A percentile compares a stretch with the other conserved stretches of the same genome.
phyloP scores from a whole-genome alignment of 1,284 basidiomycete genomes.

The Xerocomus tenax region DNA sequence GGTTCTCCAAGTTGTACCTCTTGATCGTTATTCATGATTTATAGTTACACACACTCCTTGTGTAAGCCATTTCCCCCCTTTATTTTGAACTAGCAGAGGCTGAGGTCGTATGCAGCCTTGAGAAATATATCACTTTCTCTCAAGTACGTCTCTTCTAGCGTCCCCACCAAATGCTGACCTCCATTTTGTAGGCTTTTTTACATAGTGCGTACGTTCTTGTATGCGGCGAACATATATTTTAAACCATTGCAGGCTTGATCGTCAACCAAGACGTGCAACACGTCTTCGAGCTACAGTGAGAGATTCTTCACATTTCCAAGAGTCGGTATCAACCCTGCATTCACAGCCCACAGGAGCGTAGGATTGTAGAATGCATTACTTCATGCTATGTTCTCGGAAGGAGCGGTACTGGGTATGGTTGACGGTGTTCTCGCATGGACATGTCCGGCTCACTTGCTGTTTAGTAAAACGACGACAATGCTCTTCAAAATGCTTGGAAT shows the following conservation, averaged over 20 bases:
- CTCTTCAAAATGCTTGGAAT: constrained; percentile 65
- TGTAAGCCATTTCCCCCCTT: constrained; percentile 35
- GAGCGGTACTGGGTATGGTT: constrained; percentile 61
- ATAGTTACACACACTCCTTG: constrained; percentile 49
- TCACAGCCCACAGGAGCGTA: constrained; percentile 47
- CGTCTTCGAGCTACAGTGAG: constrained; percentile 49
- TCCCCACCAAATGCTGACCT: not conserved
- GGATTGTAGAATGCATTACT: constrained; percentile 50
- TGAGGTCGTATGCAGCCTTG: constrained; percentile 37
- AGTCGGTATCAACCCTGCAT: not conserved
- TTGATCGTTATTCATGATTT: constrained; percentile 6
- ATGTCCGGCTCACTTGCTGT: constrained; percentile 1
- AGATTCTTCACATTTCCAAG: constrained; percentile 19
- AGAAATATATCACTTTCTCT: constrained; percentile 60
- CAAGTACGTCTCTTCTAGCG: constrained; percentile 29
- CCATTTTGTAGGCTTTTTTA: constrained; percentile 39
- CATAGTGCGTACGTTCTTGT: constrained; percentile 35
- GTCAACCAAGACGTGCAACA: constrained; percentile 41
- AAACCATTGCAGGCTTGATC: constrained; percentile 35
- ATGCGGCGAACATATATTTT: constrained; percentile 8
- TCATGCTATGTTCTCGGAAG: constrained; percentile 65
- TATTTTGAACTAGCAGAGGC: not conserved
- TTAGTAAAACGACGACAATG: constrained; percentile 68
- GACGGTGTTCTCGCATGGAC: not conserved
- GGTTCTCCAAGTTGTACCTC: constrained; percentile 2